Evolutionary conservation across 73 alveolate species (phyloP).

Genomic region (Tetrahymena thermophila): DNA sequence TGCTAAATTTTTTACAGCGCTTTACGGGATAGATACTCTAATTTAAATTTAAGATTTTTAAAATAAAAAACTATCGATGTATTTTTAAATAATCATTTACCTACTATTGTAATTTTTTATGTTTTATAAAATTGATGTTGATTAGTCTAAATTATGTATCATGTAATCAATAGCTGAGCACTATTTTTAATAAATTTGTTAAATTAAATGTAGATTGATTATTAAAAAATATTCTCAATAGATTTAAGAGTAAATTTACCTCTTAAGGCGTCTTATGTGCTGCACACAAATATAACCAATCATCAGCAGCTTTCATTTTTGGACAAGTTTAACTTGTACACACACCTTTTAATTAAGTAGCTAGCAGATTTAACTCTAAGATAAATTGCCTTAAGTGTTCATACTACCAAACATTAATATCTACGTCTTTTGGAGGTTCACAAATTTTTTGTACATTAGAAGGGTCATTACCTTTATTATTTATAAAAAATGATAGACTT

Average conservation of each 20-base stretch:
- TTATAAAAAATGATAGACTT: background rate
- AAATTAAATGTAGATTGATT: background rate
- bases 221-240: background rate
- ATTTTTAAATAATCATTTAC: conserved; percentile 37
- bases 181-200: background rate
- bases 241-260: background rate
- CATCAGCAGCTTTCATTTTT: conserved; percentile 98
- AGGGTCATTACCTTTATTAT: conserved; percentile 63
- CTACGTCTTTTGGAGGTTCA: conserved; percentile 94
- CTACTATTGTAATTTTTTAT: conserved; percentile 62
- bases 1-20: conserved; percentile 69
- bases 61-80: background rate
- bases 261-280: conserved; percentile 94
- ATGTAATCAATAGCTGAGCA: conserved; percentile 98
- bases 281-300: conserved; percentile 96
- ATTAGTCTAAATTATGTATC: conserved; percentile 93
- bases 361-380: conserved; percentile 86
- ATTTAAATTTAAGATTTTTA: background rate
- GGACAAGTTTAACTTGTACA: conserved; percentile 94
- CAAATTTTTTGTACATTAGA: conserved; percentile 80
- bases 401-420: conserved; percentile 93
- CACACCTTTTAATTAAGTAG: conserved; percentile 87
- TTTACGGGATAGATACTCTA: conserved; percentile 77
- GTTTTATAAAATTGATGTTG: conserved; percentile 85
- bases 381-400: conserved; percentile 95